Evolutionary conservation across 192 early-diverging fungal species (phyloP), one percentile per base, ranked within the genome.

Genomic region (Geosiphon pyriformis): DNA sequence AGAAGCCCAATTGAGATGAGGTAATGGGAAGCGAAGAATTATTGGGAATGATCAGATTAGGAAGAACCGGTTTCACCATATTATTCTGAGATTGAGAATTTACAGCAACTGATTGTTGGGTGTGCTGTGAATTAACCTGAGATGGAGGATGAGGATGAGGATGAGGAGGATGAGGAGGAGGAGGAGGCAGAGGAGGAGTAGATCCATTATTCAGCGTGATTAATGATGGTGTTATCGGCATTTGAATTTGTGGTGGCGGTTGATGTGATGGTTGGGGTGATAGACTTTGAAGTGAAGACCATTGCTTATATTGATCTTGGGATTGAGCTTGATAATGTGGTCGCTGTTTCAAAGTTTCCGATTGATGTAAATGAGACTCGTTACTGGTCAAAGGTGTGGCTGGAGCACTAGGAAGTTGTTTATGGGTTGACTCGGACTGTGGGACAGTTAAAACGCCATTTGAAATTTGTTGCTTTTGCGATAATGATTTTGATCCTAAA

Each of bases 241-340:
- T n/a, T 61, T 61, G 20, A 18, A 27, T 25, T 61, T 61, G 60
- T 26, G 42, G 60, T 49, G 42, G 60, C 4, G 22, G 60, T 61
- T 46, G 35, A 22, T 48, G 42, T 48, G 10, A 7, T 59, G 18
- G 34, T 59, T 46, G 15, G 29, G n/a, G 1, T 23, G 60, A 17
- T 33, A 32, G 18, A 31, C 51, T 18, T 63, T 42, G 37, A n/a
- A n/a, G n/a, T n/a, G n/a, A n/a, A n/a, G 59, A 23, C 10, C 27
- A 29, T 46, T 31, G 34, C 2, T 47, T 27, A 15, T 20, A 26
- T 47, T 61, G 37, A 26, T 27, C 26, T 47, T 37, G 35, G 23
- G 59, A 23, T 46, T 61, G 34, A 25, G 59, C 17, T 47, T n/a
- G 59, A 26, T 61, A 42, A 47, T 46, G 20, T 22, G 37, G 59